Base-by-base conservation (phyloP, 176 grass and related monocot species). In the Avena sativa region DNA sequence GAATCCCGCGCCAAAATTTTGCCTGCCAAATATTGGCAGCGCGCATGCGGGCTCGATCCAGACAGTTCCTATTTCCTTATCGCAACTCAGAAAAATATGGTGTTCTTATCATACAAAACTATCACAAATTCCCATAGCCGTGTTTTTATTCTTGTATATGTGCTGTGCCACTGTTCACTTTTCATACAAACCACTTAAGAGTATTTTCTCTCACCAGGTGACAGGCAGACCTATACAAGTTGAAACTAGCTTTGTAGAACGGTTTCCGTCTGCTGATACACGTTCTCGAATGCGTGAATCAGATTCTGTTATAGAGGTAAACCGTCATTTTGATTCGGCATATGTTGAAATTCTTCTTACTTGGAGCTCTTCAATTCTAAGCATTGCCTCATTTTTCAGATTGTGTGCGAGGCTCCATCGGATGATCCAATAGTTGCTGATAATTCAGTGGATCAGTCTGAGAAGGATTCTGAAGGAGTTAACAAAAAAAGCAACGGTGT, bases 301-400 rank as follows among this genome's bases (percentile, higher is more conserved):
- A 32, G 94, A 99, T 90, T 92, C 97, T 84, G 88, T 97, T 86
- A 99, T 99, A 51, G 97, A 99, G 92, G 97, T 99, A 94, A 89
- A n/a, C 25, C 84, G 16, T 36, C 62, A 47, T 66, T 21, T 26
- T 83, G 36, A 19, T 86, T 85, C 34, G 38, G 12, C 58, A 46
- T 69, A 67, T 83, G 58, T 80, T 83, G 50, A 61, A 51, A 56
- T 58, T 86, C 19, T 85, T 69, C 32, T 79, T 48, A 25, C 15
- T 51, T 14, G 26, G 50, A 88, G 44, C 26, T 85, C 20, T 49
- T 79, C 36, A 40, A 67, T 48, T 76, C 28, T 72, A 90, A 92
- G 73, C 21, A 74, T 51, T 73, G 43, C 34, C n/a, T 80, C 7
- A 46, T 21, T 86, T 68, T 85, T 73, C 81, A 99, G 97, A 96